Evolutionary conservation across 768 basidiomycete genomes (phyloP), one percentile per base, ranked within the genome.

Genomic region (Harrya chromipes): DNA sequence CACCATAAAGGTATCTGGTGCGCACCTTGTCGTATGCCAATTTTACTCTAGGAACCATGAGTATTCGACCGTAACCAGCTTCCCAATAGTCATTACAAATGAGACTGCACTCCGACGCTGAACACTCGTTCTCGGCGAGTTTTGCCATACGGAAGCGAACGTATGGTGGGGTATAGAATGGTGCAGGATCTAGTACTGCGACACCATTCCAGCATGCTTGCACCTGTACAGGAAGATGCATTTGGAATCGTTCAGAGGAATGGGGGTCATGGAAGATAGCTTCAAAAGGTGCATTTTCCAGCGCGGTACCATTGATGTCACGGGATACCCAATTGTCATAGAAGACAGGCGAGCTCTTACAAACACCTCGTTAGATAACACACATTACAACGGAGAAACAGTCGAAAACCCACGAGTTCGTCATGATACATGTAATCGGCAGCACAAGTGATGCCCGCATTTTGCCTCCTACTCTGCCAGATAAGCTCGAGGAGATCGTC

Each of bases 61-160:
- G 79, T 57, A 99, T 95, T 47, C 97, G 75, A 4, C 97, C 97
- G 64, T 94, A 98, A 1, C 97, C 95, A 0, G 90, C 84, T 55
- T 87, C 82, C 93, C 94, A 97, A 67, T 97, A 98, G 70, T 98
- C 95, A 69, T 98, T 99, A 74, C 94, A 97, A 57, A 99, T 94
- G 49, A 99, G 74, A 70, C 85, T 87, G 72, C 97, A 99, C 71
- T 99, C 97, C 52, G 83, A 85, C 0, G 97, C 97, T 34, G 89
- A 92, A 65, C 97, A 98, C 66, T 99, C 97, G 35, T 83, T 83
- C 13, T 95, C 90, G 9, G 75, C 77, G 45, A 98, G 80, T 47
- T 76, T 78, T 4, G 97, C 97, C 97, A 99, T 99, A 24, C 97
- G 80, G 81, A 99, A 99, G 47, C 82, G 80, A 50, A 97, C 87